Conservation (phyloP, 805 yeast species). For the Komagataella phaffii region DNA sequence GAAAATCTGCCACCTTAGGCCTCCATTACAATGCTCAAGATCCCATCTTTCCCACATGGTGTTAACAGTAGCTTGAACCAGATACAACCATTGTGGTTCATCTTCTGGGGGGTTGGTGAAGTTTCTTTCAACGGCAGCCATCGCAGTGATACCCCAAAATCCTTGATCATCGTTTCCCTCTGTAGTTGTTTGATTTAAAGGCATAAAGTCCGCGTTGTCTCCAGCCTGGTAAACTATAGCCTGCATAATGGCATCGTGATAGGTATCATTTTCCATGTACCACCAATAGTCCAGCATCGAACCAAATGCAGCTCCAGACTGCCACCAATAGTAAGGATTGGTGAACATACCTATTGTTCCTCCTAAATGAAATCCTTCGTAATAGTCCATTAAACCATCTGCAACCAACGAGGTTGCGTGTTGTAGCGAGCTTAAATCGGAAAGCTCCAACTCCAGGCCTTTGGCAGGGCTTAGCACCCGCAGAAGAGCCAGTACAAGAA, state of each 20-base stretch:
- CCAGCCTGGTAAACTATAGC: conserved; percentile 62
- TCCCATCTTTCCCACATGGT: conserved; percentile 83
- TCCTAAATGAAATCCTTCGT: conserved; percentile 51
- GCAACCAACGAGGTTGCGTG: conserved; percentile 49
- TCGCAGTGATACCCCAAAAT: conserved; percentile 80
- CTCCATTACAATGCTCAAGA: conserved; percentile 47
- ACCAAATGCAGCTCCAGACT: conserved; percentile 73
- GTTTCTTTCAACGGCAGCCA: conserved; percentile 76
- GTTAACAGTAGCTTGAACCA: conserved; percentile 78
- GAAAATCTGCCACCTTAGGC: conserved; percentile 87
- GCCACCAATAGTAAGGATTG: conserved; percentile 83
- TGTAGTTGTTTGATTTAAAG: conserved; percentile 66
- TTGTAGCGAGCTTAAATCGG: conserved; percentile 21
- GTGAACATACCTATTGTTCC: conserved; percentile 63
- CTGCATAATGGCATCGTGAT: conserved; percentile 36
- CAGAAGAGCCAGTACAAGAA: neutral
- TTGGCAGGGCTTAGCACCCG: neutral
- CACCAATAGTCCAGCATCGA: conserved; percentile 60
- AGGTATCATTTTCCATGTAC: conserved; percentile 57
- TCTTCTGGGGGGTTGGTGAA: conserved; percentile 54
- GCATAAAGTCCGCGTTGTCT: conserved; percentile 53
- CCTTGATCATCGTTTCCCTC: conserved; percentile 95
- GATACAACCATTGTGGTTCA: conserved; percentile 58
- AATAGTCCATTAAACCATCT: conserved; percentile 71
- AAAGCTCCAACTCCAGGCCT: neutral